Conservation (phyloP, 2,329 filamentous ascomycete genomes). For the Raffaelea albimanens region DNA sequence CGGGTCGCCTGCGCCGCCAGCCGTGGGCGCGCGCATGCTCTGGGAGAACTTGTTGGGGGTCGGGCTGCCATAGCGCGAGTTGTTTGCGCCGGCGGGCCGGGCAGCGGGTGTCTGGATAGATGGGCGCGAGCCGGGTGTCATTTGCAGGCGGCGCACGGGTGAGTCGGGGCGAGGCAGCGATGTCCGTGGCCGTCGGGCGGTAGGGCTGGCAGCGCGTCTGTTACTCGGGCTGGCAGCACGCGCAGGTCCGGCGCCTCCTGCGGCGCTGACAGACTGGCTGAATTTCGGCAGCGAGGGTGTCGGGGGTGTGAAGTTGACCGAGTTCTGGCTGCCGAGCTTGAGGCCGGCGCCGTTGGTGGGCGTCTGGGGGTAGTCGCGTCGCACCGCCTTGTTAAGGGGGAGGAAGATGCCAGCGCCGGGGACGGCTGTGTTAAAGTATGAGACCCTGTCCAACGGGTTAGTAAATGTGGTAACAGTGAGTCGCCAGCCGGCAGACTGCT, state of each 20-base stretch:
- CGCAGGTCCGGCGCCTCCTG: conserved; percentile 45
- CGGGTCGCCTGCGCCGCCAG: conserved; percentile 49
- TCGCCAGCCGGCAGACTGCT: neutral
- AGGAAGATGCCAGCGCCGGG: conserved; percentile 89
- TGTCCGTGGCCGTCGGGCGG: conserved; percentile 51
- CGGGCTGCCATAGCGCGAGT: conserved; percentile 55
- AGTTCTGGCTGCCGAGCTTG: conserved; percentile 45
- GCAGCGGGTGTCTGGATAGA: conserved; percentile 45
- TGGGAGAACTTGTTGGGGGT: conserved; percentile 53
- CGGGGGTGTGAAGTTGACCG: conserved; percentile 53
- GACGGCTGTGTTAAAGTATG: conserved; percentile 72
- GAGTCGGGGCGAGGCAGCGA: conserved; percentile 86
- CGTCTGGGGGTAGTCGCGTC: conserved; percentile 57
- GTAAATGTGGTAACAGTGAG: neutral
- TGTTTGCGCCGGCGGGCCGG: conserved; percentile 24
- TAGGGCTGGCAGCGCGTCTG: conserved; percentile 44
- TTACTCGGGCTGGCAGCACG: conserved; percentile 62
- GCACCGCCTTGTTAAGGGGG: conserved; percentile 70
- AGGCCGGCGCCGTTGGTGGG: conserved; percentile 54
- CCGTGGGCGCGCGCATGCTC: conserved; percentile 37
- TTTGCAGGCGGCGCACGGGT: conserved; percentile 61
- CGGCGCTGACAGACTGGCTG: conserved; percentile 61
- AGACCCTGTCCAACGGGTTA: conserved; percentile 34
- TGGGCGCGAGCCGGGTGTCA: conserved; percentile 49
- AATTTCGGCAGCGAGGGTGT: conserved; percentile 65